Conservation (phyloP, 1,284 basidiomycete species). For the Boletus sp. region DNA sequence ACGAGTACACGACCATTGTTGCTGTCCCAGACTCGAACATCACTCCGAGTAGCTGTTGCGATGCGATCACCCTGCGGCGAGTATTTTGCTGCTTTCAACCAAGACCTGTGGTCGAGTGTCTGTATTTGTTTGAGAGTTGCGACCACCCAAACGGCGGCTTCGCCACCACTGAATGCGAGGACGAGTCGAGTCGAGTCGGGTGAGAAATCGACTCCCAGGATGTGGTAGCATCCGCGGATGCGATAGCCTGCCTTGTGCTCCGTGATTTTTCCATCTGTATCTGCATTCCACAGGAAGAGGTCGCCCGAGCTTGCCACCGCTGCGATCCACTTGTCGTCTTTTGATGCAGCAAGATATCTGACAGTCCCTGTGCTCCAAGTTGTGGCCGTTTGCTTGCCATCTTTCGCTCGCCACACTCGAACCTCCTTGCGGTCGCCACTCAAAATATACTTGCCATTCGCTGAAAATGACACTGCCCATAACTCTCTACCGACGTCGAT, state of each 20-base stretch:
- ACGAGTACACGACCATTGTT: not conserved
- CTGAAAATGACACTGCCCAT: not conserved
- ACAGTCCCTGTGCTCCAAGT: not conserved
- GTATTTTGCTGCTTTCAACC: not conserved
- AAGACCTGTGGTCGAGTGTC: not conserved
- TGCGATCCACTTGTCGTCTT: not conserved
- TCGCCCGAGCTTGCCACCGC: not conserved
- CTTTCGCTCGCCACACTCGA: not conserved
- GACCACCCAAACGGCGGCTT: not conserved
- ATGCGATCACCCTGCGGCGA: not conserved
- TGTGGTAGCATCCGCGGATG: no score
- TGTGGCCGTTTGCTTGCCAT: not conserved
- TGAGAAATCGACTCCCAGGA: not conserved
- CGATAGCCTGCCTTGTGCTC: not conserved
- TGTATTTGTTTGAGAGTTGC: not conserved
- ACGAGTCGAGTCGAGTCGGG: not conserved
- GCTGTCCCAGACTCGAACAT: not conserved
- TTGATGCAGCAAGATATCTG: not conserved
- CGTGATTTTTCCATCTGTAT: not conserved
- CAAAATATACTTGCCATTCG: not conserved
- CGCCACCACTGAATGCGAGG: not conserved
- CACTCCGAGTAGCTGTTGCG: not conserved
- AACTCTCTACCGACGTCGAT: not conserved
- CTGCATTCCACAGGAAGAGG: not conserved
- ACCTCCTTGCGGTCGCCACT: not conserved